Evolutionary conservation across 345 rosid genomes (phyloP).

Genomic region (Aquilaria malaccensis): DNA sequence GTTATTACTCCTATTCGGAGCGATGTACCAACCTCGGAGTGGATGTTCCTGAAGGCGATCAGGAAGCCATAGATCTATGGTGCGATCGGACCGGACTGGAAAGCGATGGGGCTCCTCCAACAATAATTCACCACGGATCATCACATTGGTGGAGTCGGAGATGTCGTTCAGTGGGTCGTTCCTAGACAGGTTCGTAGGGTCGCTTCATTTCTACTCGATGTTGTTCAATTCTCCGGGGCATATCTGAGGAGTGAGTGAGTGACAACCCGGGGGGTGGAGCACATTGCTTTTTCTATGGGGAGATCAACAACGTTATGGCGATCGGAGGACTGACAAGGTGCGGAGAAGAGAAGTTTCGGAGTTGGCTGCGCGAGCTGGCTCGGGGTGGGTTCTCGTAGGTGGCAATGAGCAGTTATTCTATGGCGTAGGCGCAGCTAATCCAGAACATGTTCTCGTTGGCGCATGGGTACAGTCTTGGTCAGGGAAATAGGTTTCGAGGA

Average conservation of each 20-base stretch:
- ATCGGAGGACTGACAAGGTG: slow-evolving; percentile 50
- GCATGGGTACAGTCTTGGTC: slow-evolving; percentile 54
- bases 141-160: slow-evolving; percentile 23
- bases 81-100: slow-evolving; percentile 57
- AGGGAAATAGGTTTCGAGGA: slow-evolving; percentile 33
- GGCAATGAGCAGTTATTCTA: slow-evolving; percentile 51
- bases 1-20: no score
- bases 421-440: slow-evolving; percentile 70
- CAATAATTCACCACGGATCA: slow-evolving; percentile 32
- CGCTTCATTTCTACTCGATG: slow-evolving; percentile 55
- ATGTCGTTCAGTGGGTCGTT: no score
- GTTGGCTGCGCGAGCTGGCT: slow-evolving; percentile 44
- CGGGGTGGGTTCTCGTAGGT: slow-evolving; percentile 27
- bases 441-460: slow-evolving; percentile 54
- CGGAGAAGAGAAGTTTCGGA: slow-evolving; percentile 54
- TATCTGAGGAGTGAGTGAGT: slow-evolving; percentile 20
- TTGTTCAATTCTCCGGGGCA: slow-evolving; percentile 60
- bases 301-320: slow-evolving; percentile 25
- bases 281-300: slow-evolving; percentile 37
- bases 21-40: no score
- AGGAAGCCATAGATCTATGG: slow-evolving; percentile 26
- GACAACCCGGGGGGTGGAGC: slow-evolving; percentile 36
- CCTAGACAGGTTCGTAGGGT: slow-evolving; percentile 13
- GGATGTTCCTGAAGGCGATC: no score
- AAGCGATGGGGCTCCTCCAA: slow-evolving; percentile 39